These are phyloP conservation scores for Agaricales sp. DNA, from an alignment of 1,284 basidiomycete species.

Conservation along the genomic window DNA sequence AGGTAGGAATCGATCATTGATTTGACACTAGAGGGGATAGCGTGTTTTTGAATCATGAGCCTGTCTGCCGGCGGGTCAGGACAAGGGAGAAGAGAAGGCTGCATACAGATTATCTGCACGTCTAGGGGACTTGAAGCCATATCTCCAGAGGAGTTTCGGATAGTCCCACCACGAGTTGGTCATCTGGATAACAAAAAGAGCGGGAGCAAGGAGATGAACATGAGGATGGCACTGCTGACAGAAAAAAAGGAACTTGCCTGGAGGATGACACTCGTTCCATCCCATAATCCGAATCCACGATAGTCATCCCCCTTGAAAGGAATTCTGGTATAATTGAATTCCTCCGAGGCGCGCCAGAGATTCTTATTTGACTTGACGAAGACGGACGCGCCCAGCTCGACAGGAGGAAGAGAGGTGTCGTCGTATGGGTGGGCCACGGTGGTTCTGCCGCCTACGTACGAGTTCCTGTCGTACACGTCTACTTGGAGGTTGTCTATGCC, in stretches of 20 bases:
- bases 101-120: slow-evolving; percentile 49
- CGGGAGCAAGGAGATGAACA: slow-evolving; percentile 3
- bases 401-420: slow-evolving; percentile 46
- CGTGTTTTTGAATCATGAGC: slow-evolving; percentile 3
- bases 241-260: slow-evolving; percentile 31
- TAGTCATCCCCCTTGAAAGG: slow-evolving; percentile 40
- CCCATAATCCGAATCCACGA: slow-evolving; percentile 65
- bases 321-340: slow-evolving; percentile 63
- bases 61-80: neutral
- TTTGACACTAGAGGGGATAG: slow-evolving; percentile 36
- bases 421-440: slow-evolving; percentile 72
- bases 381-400: slow-evolving; percentile 85
- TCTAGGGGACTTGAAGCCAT: slow-evolving; percentile 65
- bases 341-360: slow-evolving; percentile 68
- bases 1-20: slow-evolving; percentile 45
- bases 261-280: slow-evolving; percentile 68
- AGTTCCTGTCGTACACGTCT: slow-evolving; percentile 73
- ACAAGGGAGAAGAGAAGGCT: slow-evolving; percentile 1
- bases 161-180: slow-evolving; percentile 54
- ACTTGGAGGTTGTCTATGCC: slow-evolving; percentile 55
- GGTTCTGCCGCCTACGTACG: slow-evolving; percentile 79
- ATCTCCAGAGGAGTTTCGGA: slow-evolving; percentile 67
- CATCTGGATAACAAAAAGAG: neutral
- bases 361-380: slow-evolving; percentile 82
- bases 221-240: neutral